These are phyloP conservation scores for Vachellia collinsii DNA, from an alignment of 306 rosid genomes.

Conservation along the genomic window DNA sequence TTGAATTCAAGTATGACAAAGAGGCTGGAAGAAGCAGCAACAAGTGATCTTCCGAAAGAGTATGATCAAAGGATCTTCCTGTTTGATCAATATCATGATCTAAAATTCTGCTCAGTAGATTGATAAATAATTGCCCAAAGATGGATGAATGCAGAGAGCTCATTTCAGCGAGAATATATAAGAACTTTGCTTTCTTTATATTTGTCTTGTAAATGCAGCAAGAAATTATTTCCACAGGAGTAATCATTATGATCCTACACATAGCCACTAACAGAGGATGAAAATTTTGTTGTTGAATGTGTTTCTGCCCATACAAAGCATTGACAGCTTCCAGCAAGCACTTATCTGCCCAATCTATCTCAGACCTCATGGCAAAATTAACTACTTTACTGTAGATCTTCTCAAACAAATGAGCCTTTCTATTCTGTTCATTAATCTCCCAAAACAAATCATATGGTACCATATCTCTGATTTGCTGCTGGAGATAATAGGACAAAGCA, in stretches of 20 bases:
- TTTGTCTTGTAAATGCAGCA: constrained; percentile 55
- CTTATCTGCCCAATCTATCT: constrained; percentile 62
- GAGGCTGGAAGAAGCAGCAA: constrained; percentile 78
- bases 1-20: constrained; percentile 62
- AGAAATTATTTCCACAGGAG: constrained; percentile 62
- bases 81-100: constrained; percentile 35
- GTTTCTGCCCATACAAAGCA: constrained; percentile 55
- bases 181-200: constrained; percentile 60
- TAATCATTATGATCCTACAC: constrained; percentile 58
- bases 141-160: constrained; percentile 76
- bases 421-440: constrained; percentile 52
- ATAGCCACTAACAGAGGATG: constrained; percentile 61
- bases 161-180: constrained; percentile 66
- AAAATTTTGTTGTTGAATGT: constrained; percentile 46
- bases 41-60: constrained; percentile 64
- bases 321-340: constrained; percentile 78
- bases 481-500: constrained; percentile 59
- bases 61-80: constrained; percentile 40
- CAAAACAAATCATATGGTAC: constrained; percentile 60
- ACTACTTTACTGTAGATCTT: constrained; percentile 62
- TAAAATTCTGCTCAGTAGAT: constrained; percentile 45
- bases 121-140: constrained; percentile 70
- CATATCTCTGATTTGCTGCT: constrained; percentile 52
- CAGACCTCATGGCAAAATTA: constrained; percentile 43
- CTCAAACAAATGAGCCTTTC: constrained; percentile 51